Evolutionary conservation across 148 eudicot species (phyloP), one percentile per base, ranked within the genome.

Genomic region (Agrostemma githago): DNA sequence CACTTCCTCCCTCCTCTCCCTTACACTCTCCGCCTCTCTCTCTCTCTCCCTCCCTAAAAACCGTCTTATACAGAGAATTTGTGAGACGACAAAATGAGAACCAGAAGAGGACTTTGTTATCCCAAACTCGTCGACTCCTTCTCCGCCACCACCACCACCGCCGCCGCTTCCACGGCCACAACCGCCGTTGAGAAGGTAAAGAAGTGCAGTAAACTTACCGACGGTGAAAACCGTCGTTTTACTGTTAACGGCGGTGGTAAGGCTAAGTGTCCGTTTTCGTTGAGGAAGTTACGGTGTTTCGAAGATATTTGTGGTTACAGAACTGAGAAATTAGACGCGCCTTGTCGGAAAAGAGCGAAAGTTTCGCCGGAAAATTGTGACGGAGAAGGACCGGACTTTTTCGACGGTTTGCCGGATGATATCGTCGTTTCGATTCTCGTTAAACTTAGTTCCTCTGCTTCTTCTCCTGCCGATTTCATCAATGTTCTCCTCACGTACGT

Each of bases 391-490:
- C 60, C 58, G 19, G 92, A 89, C 54, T 72, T 64, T 0, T 85
- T 89, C 40, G 92, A 83, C 11, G 73, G 9, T 11, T 82, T 86
- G 19, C 92, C 87, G 0, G 92, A 89, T 21, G 92, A 89, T 79
- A 72, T 89, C 1, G 76, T 89, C 19, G 48, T 89, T 10, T 77
- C 60, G 16, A 77, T 89, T 78, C 84, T 89, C 65, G 66, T 69
- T 3, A 83, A 87, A 43, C 86, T 89, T 39, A 73, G 82, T 43
- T 77, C 86, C 3, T 66, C 92, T 0, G 86, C 87, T 11, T 51
- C 82, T 19, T 89, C 76, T 62, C 88, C 92, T 5, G 71, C 86
- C 0, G 92, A 89, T 82, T 77, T 89, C 80, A 70, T 83, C 79
- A 77, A 15, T 75, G 68, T 82, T 26, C 82, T 85, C 21, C 0